Evolutionary conservation across 495 filamentous ascomycete genomes (phyloP).

Genomic region (Penicillium cinerascens): DNA sequence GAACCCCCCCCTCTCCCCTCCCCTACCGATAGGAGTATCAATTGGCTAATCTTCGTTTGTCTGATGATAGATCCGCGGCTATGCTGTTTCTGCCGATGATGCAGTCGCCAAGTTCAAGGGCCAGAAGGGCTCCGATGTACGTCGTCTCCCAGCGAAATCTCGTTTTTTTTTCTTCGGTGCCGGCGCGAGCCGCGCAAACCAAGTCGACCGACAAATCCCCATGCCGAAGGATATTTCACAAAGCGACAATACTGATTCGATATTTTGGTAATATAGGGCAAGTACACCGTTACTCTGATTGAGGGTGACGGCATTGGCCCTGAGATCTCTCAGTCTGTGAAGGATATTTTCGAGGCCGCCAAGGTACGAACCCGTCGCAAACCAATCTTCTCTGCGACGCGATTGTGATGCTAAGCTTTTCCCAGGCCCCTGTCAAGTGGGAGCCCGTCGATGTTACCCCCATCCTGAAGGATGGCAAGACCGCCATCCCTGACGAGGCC

Average conservation of each 20-base stretch:
- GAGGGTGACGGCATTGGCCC: constrained; percentile 98
- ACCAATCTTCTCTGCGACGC: constrained; percentile 2
- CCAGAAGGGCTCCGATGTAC: constrained; percentile 80
- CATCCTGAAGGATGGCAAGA: constrained; percentile 86
- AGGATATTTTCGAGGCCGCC: constrained; percentile 94
- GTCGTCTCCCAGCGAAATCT: constrained; percentile 16
- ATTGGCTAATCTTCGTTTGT: constrained; percentile 25
- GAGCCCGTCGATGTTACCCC: constrained; percentile 95
- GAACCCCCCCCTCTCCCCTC: constrained; percentile 10
- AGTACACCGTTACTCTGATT: constrained; percentile 92
- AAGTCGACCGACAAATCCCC: constrained; percentile 1
- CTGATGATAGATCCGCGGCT: constrained; percentile 39
- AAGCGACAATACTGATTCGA: constrained; percentile 13
- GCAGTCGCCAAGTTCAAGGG: constrained; percentile 92
- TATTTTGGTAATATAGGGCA: constrained; percentile 57
- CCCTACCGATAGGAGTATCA: constrained; percentile 2
- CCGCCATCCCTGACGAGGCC: constrained; percentile 82
- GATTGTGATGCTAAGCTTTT: constrained; percentile 33
- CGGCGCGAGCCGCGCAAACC: constrained; percentile 21
- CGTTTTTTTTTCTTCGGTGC: constrained; percentile 19
- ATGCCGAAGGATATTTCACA: not conserved
- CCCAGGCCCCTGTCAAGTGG: constrained; percentile 89
- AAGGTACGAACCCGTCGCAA: constrained; percentile 55
- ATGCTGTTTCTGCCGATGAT: constrained; percentile 56
- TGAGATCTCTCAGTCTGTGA: constrained; percentile 94